Percentiles rank a stretch among this genome's conserved stretches.
phyloP scores from a whole-genome alignment of 1,139 yeast genomes.

The Yamadazyma mexicana region DNA sequence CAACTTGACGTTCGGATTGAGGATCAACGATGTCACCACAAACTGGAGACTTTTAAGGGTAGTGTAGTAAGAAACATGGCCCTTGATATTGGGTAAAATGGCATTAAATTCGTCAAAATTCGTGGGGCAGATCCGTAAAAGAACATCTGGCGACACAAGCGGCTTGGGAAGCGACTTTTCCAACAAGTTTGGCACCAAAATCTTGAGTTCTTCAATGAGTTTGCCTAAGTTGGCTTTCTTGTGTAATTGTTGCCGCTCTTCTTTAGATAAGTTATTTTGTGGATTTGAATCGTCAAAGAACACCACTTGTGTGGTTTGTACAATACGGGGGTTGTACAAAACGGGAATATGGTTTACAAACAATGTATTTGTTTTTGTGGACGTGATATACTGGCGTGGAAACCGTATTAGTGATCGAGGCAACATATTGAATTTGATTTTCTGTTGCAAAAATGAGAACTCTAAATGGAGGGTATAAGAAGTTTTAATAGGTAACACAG shows the following conservation, averaged over 20 bases:
- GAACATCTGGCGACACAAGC: constrained; percentile 50
- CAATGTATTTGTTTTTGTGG: not conserved
- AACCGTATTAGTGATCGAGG: not conserved
- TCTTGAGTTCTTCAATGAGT: constrained; percentile 51
- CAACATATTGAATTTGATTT: not conserved
- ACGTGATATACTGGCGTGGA: not conserved
- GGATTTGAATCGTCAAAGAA: not conserved
- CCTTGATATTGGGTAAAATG: constrained; percentile 61
- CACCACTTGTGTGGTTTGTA: not conserved
- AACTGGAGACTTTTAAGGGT: constrained; percentile 55
- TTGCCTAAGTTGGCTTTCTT: constrained; percentile 62
- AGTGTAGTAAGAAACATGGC: constrained; percentile 57
- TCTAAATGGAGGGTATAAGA: too few relatives aligned
- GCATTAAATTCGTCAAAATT: constrained; percentile 48
- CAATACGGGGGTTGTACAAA: not conserved
- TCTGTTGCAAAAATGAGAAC: not conserved
- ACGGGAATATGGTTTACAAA: not conserved
- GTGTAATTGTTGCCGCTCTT: constrained; percentile 4
- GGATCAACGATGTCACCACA: constrained; percentile 51
- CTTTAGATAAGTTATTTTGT: not conserved
- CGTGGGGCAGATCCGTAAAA: constrained; percentile 65
- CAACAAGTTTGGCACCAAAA: constrained; percentile 58
- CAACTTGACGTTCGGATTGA: constrained; percentile 49
- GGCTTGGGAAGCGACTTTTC: constrained; percentile 49
- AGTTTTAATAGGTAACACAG: too few relatives aligned